Evolutionary conservation across 2,329 filamentous ascomycete species (phyloP), one percentile per base, ranked within the genome.

Genomic region (Zarea fungicola): DNA sequence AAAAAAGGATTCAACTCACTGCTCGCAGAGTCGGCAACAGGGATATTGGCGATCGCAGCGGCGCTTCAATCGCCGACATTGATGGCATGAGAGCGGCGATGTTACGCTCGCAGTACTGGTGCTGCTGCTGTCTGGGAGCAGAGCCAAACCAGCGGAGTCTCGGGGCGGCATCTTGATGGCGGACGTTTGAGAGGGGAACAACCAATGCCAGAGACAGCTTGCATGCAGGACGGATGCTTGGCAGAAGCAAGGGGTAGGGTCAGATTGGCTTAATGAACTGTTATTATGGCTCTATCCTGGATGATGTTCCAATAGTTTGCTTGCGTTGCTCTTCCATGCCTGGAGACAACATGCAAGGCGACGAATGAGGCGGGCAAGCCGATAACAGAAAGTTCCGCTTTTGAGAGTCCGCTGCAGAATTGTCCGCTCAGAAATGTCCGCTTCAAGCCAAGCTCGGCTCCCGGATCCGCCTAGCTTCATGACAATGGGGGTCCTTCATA

Each of bases 41-140:
- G 51, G 51, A 10, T 47, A 50, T 2, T 42, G 19, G 6, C 49
- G 49, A 29, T 52, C 51, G 21, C 51, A 52, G 31, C 51, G 48
- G 22, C 51, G 35, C 34, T 52, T 52, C 5, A 48, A 42, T 8
- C 42, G 48, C 4, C 51, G 48, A 26, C 51, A 52, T 23, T 42
- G 23, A 10, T 36, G 35, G 36, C 51, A 52, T 2, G 50, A 37
- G 4, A 37, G 35, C 21, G 35, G 35, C 13, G 35, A 37, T 16
- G 35, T 18, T 5, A 11, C 16, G 5, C 16, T 11, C 14, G 19
- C 16, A 19, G 35, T 14, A 4, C 35, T 23, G n/a, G n/a, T 19
- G 11, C 35, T 37, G 35, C 14, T 37, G 5, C 18, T 23, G 10
- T 18, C 11, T 37, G n/a, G 35, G 19, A 23, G 35, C 21, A 9